Evolutionary conservation across 2,329 filamentous ascomycete species (phyloP).

Genomic region (Neofusicoccum sp.): DNA sequence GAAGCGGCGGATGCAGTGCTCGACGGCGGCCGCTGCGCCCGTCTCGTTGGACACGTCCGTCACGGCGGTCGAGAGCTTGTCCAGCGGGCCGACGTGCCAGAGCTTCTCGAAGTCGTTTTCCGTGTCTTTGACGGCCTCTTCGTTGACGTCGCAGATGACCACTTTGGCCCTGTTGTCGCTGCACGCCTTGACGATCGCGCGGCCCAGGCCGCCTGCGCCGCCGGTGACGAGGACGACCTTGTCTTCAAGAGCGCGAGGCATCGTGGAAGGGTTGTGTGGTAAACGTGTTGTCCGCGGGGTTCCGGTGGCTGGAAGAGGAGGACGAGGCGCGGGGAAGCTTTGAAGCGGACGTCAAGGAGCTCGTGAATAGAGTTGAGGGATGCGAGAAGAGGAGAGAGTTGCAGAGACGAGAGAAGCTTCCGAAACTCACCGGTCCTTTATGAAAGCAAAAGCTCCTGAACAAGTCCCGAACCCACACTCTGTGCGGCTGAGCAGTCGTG

Average conservation of each 20-base stretch:
- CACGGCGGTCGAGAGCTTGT: constrained; percentile 2
- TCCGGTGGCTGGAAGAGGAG: not conserved
- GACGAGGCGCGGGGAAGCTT: not conserved
- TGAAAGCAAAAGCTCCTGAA: not conserved
- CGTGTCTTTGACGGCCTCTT: constrained; percentile 9
- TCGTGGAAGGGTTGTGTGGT: not conserved
- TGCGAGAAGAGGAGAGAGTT: not conserved
- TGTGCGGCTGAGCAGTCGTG: constrained; percentile 5
- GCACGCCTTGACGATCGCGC: constrained; percentile 16
- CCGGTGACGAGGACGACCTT: constrained; percentile 20
- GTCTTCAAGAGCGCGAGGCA: constrained; percentile 8
- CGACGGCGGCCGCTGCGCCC: not conserved
- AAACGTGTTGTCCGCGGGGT: too few relatives aligned
- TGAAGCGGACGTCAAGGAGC: not conserved
- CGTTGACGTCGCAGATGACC: constrained; percentile 37
- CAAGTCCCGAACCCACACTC: not conserved
- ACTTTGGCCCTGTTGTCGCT: constrained; percentile 34
- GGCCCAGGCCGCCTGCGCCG: constrained; percentile 18
- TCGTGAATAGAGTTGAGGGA: not conserved
- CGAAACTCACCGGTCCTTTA: not conserved
- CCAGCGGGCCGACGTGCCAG: not conserved
- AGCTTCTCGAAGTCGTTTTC: constrained; percentile 9
- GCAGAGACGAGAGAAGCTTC: not conserved
- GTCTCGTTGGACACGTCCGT: constrained; percentile 15
- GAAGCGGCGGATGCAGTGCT: constrained; percentile 29